Base-by-base conservation (phyloP, 2,329 filamentous ascomycete species). In the Dothistroma pini region DNA sequence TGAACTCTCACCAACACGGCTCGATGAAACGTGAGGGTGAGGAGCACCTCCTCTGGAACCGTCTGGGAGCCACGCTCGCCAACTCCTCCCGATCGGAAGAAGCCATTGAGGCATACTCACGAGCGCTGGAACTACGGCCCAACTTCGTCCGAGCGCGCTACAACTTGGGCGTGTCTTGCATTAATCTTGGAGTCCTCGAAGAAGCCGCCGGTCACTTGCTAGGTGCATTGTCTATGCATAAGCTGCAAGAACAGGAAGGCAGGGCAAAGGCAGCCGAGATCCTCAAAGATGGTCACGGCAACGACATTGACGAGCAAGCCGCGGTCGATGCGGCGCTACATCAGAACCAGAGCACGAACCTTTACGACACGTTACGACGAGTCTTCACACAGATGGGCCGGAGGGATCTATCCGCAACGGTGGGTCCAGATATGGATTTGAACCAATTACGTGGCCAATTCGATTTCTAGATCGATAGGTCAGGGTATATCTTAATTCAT, bases 81-180 rank as follows among this genome's bases (percentile, higher is more conserved):
- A 99, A 99, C 81, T 92, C 88, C 55, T 93, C 93, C 51, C 89
- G 92, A 62, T 90, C 87, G 57, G 95, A 99, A 78, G 95, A 99
- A 76, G 95, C 95, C 61, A 99, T 99, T 70, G 90, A 93, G 50
- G 95, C 95, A 0, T 99, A 99, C 77, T 92, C 96, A 71, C 91
- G 93, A 73, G 95, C 95, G 0, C 84, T 99, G 9, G 89, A 87
- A 49, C 85, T 97, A 63, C 89, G 93, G 59, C 91, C 93, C 58
- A 99, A 99, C 79, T 99, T 99, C 74, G 96, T 99, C 19, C 90
- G 95, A 61, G 95, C 95, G 2, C 85, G 95, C 50, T 99, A 99
- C 80, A 99, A 99, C 77, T 85, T 99, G 1, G 95, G 95, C 51
- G 95, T 97, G 11, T 91, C 87, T 62, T 97, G 93, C 77, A 97